Percentiles rank a stretch among this genome's conserved stretches.
Conservation (phyloP, 768 basidiomycete species). For the Tremella fuciformis region DNA sequence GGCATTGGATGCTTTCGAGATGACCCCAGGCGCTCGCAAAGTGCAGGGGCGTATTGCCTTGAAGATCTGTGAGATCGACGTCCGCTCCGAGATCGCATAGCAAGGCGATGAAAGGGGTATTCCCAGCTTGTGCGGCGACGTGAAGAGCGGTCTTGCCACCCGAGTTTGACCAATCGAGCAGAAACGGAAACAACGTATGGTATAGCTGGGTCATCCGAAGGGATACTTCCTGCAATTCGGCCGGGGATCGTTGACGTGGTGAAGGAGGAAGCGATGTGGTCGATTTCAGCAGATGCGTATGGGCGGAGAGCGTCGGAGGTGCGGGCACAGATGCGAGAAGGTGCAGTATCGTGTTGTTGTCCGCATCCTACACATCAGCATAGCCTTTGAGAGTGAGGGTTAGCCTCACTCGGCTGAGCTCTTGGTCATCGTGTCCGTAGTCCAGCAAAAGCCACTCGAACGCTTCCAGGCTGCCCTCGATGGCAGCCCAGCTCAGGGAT, state of each 20-base stretch:
- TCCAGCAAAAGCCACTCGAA: slow-evolving; percentile 79
- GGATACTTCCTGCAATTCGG: slow-evolving; percentile 55
- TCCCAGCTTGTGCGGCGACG: slow-evolving; percentile 80
- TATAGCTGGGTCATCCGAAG: slow-evolving; percentile 84
- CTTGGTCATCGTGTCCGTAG: slow-evolving; percentile 87
- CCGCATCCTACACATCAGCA: slow-evolving; percentile 65
- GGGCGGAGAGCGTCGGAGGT: slow-evolving; percentile 19
- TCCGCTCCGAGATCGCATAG: slow-evolving; percentile 87
- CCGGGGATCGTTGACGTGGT: slow-evolving; percentile 13
- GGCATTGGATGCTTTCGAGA: slow-evolving; percentile 66
- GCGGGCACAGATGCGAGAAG: slow-evolving; percentile 81
- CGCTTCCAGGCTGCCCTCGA: slow-evolving; percentile 82
- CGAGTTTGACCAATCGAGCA: slow-evolving; percentile 87
- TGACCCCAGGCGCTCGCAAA: slow-evolving; percentile 57
- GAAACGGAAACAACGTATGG: slow-evolving; percentile 77
- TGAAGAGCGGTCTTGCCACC: slow-evolving; percentile 89
- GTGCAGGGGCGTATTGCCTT: slow-evolving; percentile 88
- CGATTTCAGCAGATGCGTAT: slow-evolving; percentile 21
- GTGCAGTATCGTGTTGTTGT: slow-evolving; percentile 90
- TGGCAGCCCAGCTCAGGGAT: slow-evolving; percentile 86
- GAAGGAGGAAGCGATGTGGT: slow-evolving; percentile 21
- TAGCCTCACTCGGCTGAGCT: slow-evolving; percentile 74
- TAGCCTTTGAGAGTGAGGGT: neutral
- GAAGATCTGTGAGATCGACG: slow-evolving; percentile 80
- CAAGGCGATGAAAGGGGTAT: slow-evolving; percentile 70